Conservation (phyloP, 345 rosid genomes). For the Lepidium sativum region DNA sequence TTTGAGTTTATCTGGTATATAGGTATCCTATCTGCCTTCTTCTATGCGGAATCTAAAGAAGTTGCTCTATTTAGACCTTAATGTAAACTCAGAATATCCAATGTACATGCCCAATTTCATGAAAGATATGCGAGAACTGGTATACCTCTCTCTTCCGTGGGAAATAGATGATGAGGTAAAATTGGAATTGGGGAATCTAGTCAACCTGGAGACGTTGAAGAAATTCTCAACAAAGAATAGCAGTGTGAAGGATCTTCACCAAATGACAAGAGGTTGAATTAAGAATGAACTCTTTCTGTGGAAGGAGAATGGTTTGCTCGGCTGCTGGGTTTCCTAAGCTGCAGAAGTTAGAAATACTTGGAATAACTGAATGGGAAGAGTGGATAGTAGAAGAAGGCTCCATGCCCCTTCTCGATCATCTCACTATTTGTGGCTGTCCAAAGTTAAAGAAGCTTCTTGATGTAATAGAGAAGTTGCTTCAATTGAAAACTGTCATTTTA, state of each 20-base stretch:
- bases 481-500: too few species aligned
- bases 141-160: not conserved
- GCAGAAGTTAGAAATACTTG: accelerated
- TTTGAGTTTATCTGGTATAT: not conserved
- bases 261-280: not conserved
- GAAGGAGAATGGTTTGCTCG: slow-evolving; percentile 18
- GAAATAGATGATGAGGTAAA: not conserved
- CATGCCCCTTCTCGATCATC: not conserved
- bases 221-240: not conserved
- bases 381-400: slow-evolving; percentile 8
- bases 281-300: not conserved
- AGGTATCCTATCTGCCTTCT: not conserved
- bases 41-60: not conserved
- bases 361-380: not conserved
- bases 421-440: too few species aligned
- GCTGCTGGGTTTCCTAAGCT: not conserved
- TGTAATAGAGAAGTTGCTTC: too few species aligned
- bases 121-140: not conserved
- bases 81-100: not conserved
- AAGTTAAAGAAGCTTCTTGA: too few species aligned
- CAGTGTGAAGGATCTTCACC: not conserved
- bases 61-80: not conserved
- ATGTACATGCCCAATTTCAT: slow-evolving; percentile 3
- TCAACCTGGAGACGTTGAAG: not conserved
- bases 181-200: not conserved